These are phyloP conservation scores for Penicillium sp. DNA, from an alignment of 2,329 filamentous ascomycete genomes.

Conservation along the genomic window DNA sequence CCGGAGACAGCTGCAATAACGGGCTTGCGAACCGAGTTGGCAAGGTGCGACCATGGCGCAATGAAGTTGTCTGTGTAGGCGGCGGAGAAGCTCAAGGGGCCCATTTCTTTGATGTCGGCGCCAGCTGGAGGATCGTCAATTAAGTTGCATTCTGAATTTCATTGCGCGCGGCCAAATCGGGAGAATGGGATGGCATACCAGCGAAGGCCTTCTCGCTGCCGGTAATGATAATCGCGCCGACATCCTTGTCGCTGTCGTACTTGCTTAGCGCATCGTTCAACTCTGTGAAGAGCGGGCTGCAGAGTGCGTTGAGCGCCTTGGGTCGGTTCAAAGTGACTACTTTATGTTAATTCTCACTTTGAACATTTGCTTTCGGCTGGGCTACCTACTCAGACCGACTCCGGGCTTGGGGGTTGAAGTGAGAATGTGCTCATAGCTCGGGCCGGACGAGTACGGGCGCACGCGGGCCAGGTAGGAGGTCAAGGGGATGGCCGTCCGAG, in stretches of 20 bases:
- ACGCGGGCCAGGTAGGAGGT: constrained; percentile 36
- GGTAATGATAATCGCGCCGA: constrained; percentile 78
- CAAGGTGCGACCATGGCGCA: constrained; percentile 85
- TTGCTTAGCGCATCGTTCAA: constrained; percentile 73
- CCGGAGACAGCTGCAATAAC: constrained; percentile 92
- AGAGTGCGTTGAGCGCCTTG: constrained; percentile 92
- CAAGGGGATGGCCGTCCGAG: constrained; percentile 47
- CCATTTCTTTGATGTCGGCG: constrained; percentile 99
- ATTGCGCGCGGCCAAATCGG: background rate
- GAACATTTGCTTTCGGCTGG: background rate
- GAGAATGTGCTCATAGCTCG: constrained; percentile 74
- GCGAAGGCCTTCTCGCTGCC: constrained; percentile 89
- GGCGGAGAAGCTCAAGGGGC: constrained; percentile 78
- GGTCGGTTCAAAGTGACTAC: constrained; percentile 89
- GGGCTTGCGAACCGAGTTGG: constrained; percentile 83
- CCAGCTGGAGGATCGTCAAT: constrained; percentile 56
- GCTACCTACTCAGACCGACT: constrained; percentile 73
- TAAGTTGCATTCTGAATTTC: background rate
- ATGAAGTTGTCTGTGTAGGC: constrained; percentile 93
- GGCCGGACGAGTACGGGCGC: constrained; percentile 43
- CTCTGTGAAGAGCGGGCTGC: constrained; percentile 83
- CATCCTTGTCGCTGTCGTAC: constrained; percentile 66
- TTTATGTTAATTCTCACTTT: background rate
- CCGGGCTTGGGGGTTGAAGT: constrained; percentile 81
- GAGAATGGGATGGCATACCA: constrained; percentile 31